Evolutionary conservation across 345 rosid species (phyloP).

Genomic region (Brassica incana): DNA sequence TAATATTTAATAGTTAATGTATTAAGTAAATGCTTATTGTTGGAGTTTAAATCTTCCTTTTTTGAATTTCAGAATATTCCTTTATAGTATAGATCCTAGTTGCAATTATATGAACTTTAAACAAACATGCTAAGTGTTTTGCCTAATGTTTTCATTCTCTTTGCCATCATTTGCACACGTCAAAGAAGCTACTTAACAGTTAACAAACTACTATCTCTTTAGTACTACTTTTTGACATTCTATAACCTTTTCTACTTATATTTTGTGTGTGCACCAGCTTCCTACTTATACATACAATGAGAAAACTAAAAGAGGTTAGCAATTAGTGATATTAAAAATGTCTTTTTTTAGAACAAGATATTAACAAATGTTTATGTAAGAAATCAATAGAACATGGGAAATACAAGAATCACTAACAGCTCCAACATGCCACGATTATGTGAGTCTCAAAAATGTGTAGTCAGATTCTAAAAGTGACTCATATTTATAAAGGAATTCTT

Average conservation of each 20-base stretch:
- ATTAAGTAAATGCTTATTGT: too few relatives aligned
- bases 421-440: slow-evolving; percentile 24
- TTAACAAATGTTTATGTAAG: neutral
- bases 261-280: neutral
- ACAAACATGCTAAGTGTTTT: neutral
- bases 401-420: neutral
- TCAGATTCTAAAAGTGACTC: slow-evolving; percentile 14
- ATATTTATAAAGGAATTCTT: neutral
- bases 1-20: too few relatives aligned
- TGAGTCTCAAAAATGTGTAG: slow-evolving; percentile 15
- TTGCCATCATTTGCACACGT: neutral
- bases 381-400: neutral
- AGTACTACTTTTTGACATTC: neutral
- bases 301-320: neutral
- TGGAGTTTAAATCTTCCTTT: too few relatives aligned
- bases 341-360: too few relatives aligned
- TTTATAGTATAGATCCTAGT: neutral
- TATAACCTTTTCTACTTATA: neutral
- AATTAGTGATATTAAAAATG: neutral
- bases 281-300: neutral
- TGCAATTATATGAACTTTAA: neutral
- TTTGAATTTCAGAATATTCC: too few relatives aligned
- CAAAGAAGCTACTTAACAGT: neutral
- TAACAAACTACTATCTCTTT: neutral
- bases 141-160: neutral